Conservation (phyloP, 257 asterid genomes). For the Salvia miltiorrhiza region DNA sequence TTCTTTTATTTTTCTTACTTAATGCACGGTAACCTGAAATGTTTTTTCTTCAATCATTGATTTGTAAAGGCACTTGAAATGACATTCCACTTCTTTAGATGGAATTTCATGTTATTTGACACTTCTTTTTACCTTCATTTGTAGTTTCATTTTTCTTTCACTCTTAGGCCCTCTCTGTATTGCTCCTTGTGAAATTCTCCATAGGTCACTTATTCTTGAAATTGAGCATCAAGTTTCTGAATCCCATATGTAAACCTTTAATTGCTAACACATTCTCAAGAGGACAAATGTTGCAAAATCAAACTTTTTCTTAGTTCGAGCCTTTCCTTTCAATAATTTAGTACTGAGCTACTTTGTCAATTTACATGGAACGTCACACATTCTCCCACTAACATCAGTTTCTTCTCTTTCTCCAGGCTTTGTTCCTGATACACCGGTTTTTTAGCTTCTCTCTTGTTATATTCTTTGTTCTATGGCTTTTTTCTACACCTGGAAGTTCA, state of each 20-base stretch:
- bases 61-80: conserved; percentile 1
- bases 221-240: background rate
- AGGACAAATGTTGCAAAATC: background rate
- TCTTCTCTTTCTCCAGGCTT: conserved; percentile 59
- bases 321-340: background rate
- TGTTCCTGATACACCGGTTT: conserved; percentile 81
- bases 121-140: background rate
- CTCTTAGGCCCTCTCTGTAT: background rate
- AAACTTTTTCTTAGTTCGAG: background rate
- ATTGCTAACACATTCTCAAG: background rate
- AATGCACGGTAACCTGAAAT: background rate
- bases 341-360: background rate
- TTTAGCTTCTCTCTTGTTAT: conserved; percentile 76
- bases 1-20: background rate
- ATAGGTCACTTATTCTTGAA: background rate
- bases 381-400: conserved; percentile 28
- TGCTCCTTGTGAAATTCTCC: background rate
- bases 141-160: background rate
- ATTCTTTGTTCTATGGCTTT: conserved; percentile 75
- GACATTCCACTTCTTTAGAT: background rate
- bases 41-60: background rate
- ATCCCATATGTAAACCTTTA: background rate
- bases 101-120: background rate
- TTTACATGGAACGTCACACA: background rate
- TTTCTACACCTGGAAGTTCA: conserved; percentile 70